Conservation (phyloP, 441 rosid species). For the Macaranga tanarius region DNA sequence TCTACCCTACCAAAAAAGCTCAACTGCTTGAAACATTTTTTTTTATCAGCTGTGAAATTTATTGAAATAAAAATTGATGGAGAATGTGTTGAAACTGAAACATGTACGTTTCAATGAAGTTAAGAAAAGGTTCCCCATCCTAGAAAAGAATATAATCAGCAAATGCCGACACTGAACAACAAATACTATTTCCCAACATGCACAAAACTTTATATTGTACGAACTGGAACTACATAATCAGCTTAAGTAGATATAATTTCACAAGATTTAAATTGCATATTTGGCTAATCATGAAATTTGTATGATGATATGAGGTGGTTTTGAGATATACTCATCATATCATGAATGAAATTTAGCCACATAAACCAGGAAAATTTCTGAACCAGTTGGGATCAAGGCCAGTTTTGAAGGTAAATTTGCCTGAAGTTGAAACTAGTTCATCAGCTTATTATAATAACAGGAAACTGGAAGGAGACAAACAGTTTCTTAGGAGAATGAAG, state of each 20-base stretch:
- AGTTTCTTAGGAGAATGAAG: not conserved
- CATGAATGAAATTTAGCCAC: slow-evolving; percentile 8
- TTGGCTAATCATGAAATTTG: too few relatives aligned
- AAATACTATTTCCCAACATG: too few relatives aligned
- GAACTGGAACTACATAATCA: slow-evolving; percentile 3
- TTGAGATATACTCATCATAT: not conserved
- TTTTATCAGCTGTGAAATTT: not conserved
- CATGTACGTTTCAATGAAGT: not conserved
- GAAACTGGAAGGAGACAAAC: too few relatives aligned
- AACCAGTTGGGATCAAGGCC: slow-evolving; percentile 7
- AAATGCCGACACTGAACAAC: too few relatives aligned
- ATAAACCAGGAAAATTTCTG: not conserved
- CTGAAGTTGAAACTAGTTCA: not conserved
- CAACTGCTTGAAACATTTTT: not conserved
- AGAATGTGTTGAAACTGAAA: not conserved
- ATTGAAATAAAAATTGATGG: not conserved
- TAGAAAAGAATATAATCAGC: not conserved
- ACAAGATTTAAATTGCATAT: not conserved
- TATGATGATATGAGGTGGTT: too few relatives aligned
- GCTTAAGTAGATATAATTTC: not conserved
- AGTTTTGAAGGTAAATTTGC: not conserved
- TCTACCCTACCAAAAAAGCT: not conserved
- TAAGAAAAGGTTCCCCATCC: not conserved
- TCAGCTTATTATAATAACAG: not conserved
- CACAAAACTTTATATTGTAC: too few relatives aligned